A percentile compares a stretch with the other conserved stretches of the same genome.
Evolutionary conservation across 2,329 filamentous ascomycete species (phyloP).

Genomic region (Graphilbum sp.): DNA sequence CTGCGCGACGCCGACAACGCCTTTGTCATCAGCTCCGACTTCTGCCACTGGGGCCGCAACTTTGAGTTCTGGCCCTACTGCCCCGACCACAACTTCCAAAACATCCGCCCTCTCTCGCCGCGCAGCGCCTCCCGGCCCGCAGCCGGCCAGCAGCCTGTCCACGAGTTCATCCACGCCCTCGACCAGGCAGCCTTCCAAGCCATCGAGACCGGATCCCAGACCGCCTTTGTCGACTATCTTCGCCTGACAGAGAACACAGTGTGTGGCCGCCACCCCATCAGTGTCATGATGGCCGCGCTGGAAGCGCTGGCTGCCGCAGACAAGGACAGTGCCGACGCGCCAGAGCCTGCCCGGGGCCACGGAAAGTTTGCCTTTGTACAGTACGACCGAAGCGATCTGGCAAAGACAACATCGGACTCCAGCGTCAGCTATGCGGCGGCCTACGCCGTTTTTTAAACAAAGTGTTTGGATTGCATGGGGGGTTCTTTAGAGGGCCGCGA

Average conservation of each 20-base stretch:
- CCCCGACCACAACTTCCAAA: conserved; percentile 24
- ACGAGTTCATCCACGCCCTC: conserved; percentile 68
- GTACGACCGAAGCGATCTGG: conserved; percentile 75
- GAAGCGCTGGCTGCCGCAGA: conserved; percentile 37
- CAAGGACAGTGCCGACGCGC: too few species aligned
- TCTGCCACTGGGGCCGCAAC: conserved; percentile 84
- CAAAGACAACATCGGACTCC: conserved; percentile 49
- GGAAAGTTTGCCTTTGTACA: conserved; percentile 67
- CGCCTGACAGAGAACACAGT: conserved; percentile 72
- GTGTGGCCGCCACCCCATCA: conserved; percentile 88
- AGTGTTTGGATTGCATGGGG: too few species aligned
- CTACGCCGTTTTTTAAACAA: conserved; percentile 54
- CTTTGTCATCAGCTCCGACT: conserved; percentile 87
- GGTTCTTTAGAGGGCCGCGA: too few species aligned
- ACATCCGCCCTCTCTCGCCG: conserved; percentile 20
- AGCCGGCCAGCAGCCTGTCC: conserved; percentile 39
- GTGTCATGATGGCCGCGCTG: conserved; percentile 76
- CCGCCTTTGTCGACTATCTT: conserved; percentile 52
- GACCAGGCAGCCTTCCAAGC: conserved; percentile 75
- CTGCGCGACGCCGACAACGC: conserved; percentile 58
- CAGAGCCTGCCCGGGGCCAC: too few species aligned
- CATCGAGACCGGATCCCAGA: conserved; percentile 60
- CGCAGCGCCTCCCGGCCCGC: conserved; percentile 13
- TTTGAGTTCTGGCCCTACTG: conserved; percentile 77
- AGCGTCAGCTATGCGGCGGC: conserved; percentile 95